Conservation (phyloP, 163 green algal genomes). For the Chlamydomonas reinhardtii region DNA sequence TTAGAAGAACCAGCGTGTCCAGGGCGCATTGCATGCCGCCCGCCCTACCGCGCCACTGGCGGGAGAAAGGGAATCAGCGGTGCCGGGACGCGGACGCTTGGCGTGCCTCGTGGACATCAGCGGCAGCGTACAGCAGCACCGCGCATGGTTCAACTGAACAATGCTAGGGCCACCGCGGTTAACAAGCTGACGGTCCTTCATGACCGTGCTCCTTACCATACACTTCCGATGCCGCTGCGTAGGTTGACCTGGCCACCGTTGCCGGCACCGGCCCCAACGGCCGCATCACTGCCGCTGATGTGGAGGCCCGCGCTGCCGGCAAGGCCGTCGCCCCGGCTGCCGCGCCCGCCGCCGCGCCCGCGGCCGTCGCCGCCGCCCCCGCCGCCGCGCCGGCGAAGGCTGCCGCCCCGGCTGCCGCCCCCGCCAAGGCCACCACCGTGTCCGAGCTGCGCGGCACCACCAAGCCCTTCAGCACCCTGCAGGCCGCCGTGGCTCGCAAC, state of each 20-base stretch:
- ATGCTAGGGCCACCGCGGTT: too few species aligned
- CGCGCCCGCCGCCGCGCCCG: slow-evolving; percentile 58
- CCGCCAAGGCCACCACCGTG: slow-evolving; percentile 78
- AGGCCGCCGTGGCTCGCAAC: slow-evolving; percentile 93
- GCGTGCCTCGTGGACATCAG: too few species aligned
- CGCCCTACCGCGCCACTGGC: too few species aligned
- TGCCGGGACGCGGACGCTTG: too few species aligned
- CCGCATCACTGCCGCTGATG: slow-evolving; percentile 91
- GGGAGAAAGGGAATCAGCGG: too few species aligned
- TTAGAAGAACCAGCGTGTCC: too few species aligned
- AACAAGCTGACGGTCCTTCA: too few species aligned
- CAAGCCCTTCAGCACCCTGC: slow-evolving; percentile 92
- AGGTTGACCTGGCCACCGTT: slow-evolving; percentile 88
- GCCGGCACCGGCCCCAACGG: slow-evolving; percentile 88
- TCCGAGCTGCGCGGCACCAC: slow-evolving; percentile 88
- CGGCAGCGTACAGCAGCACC: too few species aligned
- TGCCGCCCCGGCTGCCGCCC: slow-evolving; percentile 46
- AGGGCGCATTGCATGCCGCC: too few species aligned
- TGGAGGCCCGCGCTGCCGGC: slow-evolving; percentile 77
- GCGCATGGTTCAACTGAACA: too few species aligned
- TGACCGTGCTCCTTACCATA: too few species aligned
- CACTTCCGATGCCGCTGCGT: not conserved
- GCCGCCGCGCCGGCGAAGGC: slow-evolving; percentile 61
- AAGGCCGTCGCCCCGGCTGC: slow-evolving; percentile 49
- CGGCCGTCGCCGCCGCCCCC: slow-evolving; percentile 47